These are phyloP conservation scores for Phaseolus coccineus DNA, from an alignment of 331 rosid genomes.

Conservation along the genomic window DNA sequence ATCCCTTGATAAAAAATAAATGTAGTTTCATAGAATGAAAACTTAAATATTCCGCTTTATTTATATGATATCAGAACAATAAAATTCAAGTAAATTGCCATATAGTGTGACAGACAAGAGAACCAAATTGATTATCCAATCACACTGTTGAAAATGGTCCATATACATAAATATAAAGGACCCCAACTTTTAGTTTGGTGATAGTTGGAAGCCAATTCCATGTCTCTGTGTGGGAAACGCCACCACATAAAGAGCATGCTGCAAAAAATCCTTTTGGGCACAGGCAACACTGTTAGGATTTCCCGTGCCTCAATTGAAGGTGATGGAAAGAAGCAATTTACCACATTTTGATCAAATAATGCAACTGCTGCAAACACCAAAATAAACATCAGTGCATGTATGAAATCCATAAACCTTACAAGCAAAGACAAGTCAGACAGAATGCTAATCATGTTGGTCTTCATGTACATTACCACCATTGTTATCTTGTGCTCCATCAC, in stretches of 20 bases:
- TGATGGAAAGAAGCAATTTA: conserved; percentile 24
- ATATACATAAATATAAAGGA: not conserved
- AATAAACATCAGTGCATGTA: conserved; percentile 76
- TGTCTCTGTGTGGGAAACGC: conserved; percentile 19
- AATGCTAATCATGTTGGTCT: too few relatives aligned
- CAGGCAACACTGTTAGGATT: not conserved
- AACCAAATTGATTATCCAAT: too few relatives aligned
- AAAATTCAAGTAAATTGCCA: not conserved
- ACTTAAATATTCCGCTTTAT: not conserved
- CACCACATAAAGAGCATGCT: conserved; percentile 66
- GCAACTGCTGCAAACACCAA: conserved; percentile 75
- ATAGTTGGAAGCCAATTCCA: conserved; percentile 11
- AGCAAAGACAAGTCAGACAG: too few relatives aligned
- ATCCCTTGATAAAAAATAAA: not conserved
- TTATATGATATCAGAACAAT: not conserved
- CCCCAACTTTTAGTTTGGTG: not conserved
- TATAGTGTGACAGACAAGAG: not conserved
- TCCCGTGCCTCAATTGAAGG: conserved; percentile 2
- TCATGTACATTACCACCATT: too few relatives aligned
- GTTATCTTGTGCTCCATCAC: too few relatives aligned
- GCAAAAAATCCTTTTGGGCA: conserved; percentile 66
- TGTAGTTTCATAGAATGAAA: not conserved
- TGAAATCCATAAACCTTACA: conserved; percentile 59
- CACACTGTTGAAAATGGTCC: not conserved
- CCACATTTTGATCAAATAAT: conserved; percentile 11